Evolutionary conservation across 495 filamentous ascomycete genomes (phyloP), one percentile per base, ranked within the genome.

Genomic region (Xylaria grammica): DNA sequence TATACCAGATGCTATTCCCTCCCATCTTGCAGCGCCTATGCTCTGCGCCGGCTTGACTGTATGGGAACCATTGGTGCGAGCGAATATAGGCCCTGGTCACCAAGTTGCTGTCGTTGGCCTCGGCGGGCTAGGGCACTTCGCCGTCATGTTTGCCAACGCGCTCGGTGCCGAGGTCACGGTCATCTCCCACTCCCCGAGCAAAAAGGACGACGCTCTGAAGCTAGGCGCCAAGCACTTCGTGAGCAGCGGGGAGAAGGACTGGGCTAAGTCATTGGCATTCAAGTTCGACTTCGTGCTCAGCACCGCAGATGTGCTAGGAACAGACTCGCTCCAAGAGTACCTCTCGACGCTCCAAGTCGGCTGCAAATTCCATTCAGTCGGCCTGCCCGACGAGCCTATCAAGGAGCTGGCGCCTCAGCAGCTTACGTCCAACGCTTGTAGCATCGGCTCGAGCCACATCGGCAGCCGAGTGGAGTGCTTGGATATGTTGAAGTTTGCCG

Each of bases 31-130:
- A 5, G 92, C 89, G 9, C 92, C 92, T 0, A 88, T 93, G 81
- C 82, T 94, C 64, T 96, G 92, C 72, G 90, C 90, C 27, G 91
- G 91, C 42, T 69, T 93, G 34, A 94, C 91, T 1, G 85, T 85
- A 1, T 94, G 87, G 78, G 85, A 83, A 26, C 89, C 91, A 0
- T 78, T 94, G 0, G 84, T 87, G 5, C 81, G 88, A 22, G 81
- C 86, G 26, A 85, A 82, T 22, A 74, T 81, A 26, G 86, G 89
- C 0, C 87, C 88, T 0, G 88, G 89, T 24, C 88, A 91, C 78
- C 88, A 86, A 66, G 86, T 92, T 20, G 90, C 81, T 36, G 82
- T 91, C 38, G 80, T 90, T 10, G 90, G 90, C 64, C 81, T 93
- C 40, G 91, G 91, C 1, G 91, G 91, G 0, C 72, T 94, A 0